Base-by-base conservation (phyloP, 805 yeast genomes). In the Brettanomyces nanus region DNA sequence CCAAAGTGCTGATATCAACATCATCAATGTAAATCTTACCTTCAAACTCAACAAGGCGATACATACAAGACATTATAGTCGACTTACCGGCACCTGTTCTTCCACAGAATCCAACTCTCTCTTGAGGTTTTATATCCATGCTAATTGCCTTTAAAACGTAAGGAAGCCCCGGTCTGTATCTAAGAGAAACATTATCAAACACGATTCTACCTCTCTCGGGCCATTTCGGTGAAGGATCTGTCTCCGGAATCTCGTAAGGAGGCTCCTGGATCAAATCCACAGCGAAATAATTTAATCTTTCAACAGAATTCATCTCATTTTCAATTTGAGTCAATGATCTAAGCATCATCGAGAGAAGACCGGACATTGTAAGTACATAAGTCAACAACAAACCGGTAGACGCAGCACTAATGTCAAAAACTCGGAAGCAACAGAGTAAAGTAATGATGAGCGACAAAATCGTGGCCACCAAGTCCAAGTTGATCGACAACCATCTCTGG, bases 51-150 rank as follows among this genome's bases (percentile, higher is more conserved):
- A 68, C 57, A 27, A 78, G 54, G 46, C 85, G 61, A 53, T 69
- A 78, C 36, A 78, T 58, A 3, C 80, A 77, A 19, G 75, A 65
- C 77, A 77, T 77, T 37, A 78, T 71, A 6, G 82, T 70, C 3
- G 79, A 63, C 58, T 77, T 78, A 39, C 95, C 95, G 5, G 94
- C 92, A 50, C 95, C 95, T 0, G 95, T 85, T 55, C 95, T 71
- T 28, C 95, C 95, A 64, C 90, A 82, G 40, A 85, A 75, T 35
- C 95, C 95, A 48, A 85, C 67, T 51, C 79, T 81, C 54, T 83
- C 83, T 14, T 71, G 66, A 1, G 79, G 69, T 6, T 64, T 54
- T 25, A 82, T 63, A 4, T 40, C 59, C 49, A 68, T 51, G 28
- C 45, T 56, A 40, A 77, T 47, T 41, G 67, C 47, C 38, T 71